Evolutionary conservation across 1,139 yeast genomes (phyloP), one percentile per base, ranked within the genome.

Genomic region (Ashbya aceris): DNA sequence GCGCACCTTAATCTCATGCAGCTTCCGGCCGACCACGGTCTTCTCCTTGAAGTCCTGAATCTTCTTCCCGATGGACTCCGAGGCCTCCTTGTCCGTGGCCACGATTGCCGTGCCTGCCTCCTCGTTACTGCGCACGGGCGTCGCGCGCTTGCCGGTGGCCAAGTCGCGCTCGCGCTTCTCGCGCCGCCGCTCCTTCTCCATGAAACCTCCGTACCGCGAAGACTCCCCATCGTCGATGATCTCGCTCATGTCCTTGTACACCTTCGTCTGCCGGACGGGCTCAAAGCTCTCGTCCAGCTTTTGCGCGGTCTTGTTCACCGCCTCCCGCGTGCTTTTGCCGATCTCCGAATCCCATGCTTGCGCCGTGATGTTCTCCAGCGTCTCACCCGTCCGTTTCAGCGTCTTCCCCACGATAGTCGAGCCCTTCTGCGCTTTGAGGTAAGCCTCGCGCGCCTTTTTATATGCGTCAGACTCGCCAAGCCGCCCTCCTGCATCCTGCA

Each of bases 281-380:
- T 89, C 96, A 45, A 91, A 82, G 56, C 81, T 82, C 60, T 86
- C 95, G 40, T 71, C 73, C 17, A 86, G 79, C 13, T 71, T 79
- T 43, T 84, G 86, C 2, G 94, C 96, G 8, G 96, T 79, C 42
- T 76, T 75, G 49, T 74, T 74, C 10, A 87, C 93, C 0, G 87
- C 86, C 34, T 78, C 73, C 60, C 98, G 76, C 12, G 95, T 91
- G 40, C 81, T 83, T 64, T 82, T 80, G 49, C 95, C 91, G 38
- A 91, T 84, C 29, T 91, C 87, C 2, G 96, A 86, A 48, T 93
- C 96, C 99, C 99, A 93, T 0, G 97, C 96, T 49, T 81, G 81
- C 37, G 76, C 73, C 3, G 96, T 98, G 36, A 79, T 94, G 43
- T 76, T 81, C 43, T 96, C 98, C 27, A 91, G 86, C 30, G 81